These are phyloP conservation scores for Hygrophorus pudorinus DNA, from an alignment of 768 basidiomycete species.

Conservation along the genomic window DNA sequence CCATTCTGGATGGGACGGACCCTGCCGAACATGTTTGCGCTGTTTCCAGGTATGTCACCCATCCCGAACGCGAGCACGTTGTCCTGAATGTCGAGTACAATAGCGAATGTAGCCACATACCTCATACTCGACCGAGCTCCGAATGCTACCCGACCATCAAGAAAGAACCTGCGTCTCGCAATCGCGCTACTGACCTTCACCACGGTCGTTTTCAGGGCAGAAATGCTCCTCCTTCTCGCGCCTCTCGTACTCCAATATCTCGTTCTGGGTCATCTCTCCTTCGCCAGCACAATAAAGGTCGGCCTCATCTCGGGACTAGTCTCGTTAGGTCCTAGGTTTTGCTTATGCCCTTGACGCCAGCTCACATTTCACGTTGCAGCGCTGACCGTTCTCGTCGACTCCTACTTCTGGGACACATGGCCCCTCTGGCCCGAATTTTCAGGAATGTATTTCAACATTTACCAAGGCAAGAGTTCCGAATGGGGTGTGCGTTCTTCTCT, in stretches of 20 bases:
- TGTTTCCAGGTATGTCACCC: constrained; percentile 55
- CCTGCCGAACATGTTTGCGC: constrained; percentile 88
- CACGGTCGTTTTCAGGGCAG: constrained; percentile 68
- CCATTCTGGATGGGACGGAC: constrained; percentile 93
- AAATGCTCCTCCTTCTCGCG: constrained; percentile 58
- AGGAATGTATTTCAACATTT: constrained; percentile 75
- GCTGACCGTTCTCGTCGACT: constrained; percentile 60
- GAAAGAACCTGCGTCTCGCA: constrained; percentile 25
- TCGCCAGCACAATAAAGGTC: constrained; percentile 34
- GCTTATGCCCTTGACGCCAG: background rate
- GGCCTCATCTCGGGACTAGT: constrained; percentile 37
- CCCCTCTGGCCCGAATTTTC: constrained; percentile 83
- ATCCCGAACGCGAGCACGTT: background rate
- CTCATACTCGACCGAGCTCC: constrained; percentile 36
- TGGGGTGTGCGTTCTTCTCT: constrained; percentile 71
- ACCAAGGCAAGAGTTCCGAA: constrained; percentile 74
- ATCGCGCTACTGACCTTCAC: constrained; percentile 57
- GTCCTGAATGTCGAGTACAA: background rate
- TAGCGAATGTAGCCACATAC: constrained; percentile 51
- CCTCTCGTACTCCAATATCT: constrained; percentile 51
- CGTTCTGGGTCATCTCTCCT: constrained; percentile 27
- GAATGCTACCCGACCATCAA: constrained; percentile 28
- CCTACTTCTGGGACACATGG: constrained; percentile 71
- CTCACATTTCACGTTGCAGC: constrained; percentile 24
- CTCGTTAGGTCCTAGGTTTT: constrained; percentile 36